Conservation (phyloP, 2,329 filamentous ascomycete genomes). For the Cytospora paraplurivora region DNA sequence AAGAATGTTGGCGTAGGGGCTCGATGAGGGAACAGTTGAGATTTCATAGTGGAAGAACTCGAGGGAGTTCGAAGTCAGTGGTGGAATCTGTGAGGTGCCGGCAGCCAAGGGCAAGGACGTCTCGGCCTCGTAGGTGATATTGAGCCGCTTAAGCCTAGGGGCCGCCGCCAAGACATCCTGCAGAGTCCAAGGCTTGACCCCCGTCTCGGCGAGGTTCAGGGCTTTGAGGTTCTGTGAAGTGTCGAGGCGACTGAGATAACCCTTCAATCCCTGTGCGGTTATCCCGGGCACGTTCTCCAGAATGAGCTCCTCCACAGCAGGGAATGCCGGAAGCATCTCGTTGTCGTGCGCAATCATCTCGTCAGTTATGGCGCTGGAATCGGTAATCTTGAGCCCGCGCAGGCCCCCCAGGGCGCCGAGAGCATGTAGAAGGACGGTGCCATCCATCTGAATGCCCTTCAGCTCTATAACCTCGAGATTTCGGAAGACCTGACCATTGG, state of each 20-base stretch:
- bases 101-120: conserved; percentile 52
- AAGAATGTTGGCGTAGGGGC: conserved; percentile 58
- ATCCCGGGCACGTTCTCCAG: conserved; percentile 72
- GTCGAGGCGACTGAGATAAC: conserved; percentile 65
- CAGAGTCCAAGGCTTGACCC: conserved; percentile 64
- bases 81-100: conserved; percentile 52
- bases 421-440: conserved; percentile 68
- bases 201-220: conserved; percentile 72
- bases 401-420: conserved; percentile 68
- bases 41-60: conserved; percentile 82
- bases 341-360: conserved; percentile 67
- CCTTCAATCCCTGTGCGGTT: conserved; percentile 69
- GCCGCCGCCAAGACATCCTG: conserved; percentile 62
- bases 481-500: conserved; percentile 66
- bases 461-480: conserved; percentile 75
- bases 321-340: conserved; percentile 70
- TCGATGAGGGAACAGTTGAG: conserved; percentile 58
- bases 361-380: conserved; percentile 72
- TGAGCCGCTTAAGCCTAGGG: conserved; percentile 58
- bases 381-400: conserved; percentile 72
- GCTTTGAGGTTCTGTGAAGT: conserved; percentile 64
- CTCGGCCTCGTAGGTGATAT: conserved; percentile 54
- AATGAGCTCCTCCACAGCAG: conserved; percentile 71
- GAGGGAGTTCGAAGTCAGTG: conserved; percentile 69
- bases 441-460: conserved; percentile 68